phyloP scores from a whole-genome alignment of 768 basidiomycete genomes.

The Lentinula sp. region DNA sequence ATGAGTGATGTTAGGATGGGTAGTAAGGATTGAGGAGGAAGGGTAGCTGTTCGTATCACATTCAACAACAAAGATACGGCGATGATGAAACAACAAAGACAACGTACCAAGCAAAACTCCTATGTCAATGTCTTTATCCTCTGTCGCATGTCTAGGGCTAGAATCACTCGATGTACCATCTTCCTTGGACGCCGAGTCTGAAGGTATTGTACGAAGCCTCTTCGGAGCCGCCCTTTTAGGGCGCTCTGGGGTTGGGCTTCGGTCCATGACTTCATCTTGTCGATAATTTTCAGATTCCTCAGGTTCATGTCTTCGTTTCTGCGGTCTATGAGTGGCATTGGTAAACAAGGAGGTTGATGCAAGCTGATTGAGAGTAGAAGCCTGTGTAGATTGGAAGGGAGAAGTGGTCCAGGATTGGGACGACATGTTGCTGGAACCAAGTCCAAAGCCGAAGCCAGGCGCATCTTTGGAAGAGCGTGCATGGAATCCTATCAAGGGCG shows the following conservation, averaged over 20 bases:
- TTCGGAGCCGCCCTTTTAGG: slow-evolving; percentile 67
- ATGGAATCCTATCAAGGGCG: slow-evolving; percentile 62
- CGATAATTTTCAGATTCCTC: slow-evolving; percentile 50
- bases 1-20: slow-evolving; percentile 69
- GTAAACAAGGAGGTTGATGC: slow-evolving; percentile 33
- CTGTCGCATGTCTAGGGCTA: slow-evolving; percentile 39
- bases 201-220: slow-evolving; percentile 45
- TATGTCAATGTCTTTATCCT: slow-evolving; percentile 66
- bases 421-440: slow-evolving; percentile 38
- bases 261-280: slow-evolving; percentile 74
- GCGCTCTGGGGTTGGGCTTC: slow-evolving; percentile 80
- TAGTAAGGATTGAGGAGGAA: slow-evolving; percentile 72
- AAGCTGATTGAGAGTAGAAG: slow-evolving; percentile 47
- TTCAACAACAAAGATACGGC: slow-evolving; percentile 3
- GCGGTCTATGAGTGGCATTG: slow-evolving; percentile 35
- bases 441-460: slow-evolving; percentile 71
- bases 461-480: slow-evolving; percentile 53
- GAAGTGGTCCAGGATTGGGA: slow-evolving; percentile 30
- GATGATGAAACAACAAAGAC: not conserved
- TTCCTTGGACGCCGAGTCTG: slow-evolving; percentile 29
- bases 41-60: slow-evolving; percentile 48
- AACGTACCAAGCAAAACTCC: slow-evolving; percentile 73
- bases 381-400: slow-evolving; percentile 30
- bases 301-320: slow-evolving; percentile 61
- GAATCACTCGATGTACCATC: slow-evolving; percentile 41